phyloP scores from a whole-genome alignment of 768 basidiomycete species.

The Amanita subjunquillea region DNA sequence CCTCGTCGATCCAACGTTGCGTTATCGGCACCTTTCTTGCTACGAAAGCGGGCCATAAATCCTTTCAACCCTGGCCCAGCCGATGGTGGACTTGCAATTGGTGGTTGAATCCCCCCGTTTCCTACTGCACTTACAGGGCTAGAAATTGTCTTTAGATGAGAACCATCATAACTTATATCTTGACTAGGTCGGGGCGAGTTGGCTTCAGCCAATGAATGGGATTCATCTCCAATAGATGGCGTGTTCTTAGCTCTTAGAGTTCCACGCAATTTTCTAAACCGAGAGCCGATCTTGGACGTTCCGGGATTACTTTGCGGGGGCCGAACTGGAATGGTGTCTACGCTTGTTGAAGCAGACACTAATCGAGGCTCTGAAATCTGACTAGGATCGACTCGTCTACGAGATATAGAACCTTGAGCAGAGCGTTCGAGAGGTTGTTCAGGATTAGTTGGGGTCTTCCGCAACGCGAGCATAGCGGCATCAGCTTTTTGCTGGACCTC shows the following conservation, averaged over 20 bases:
- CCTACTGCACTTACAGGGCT: slow-evolving; percentile 39
- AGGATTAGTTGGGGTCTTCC: slow-evolving; percentile 32
- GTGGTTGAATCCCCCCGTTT: slow-evolving; percentile 39
- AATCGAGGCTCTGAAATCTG: slow-evolving; percentile 60
- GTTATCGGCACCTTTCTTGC: slow-evolving; percentile 27
- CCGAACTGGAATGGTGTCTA: slow-evolving; percentile 56
- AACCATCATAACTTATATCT: slow-evolving; percentile 30
- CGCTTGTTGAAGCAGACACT: slow-evolving; percentile 57
- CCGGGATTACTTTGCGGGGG: slow-evolving; percentile 36
- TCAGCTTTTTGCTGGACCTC: slow-evolving; percentile 63
- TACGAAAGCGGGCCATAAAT: slow-evolving; percentile 72
- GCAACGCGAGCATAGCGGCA: slow-evolving; percentile 53
- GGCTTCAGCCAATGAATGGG: background rate
- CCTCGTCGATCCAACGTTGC: slow-evolving; percentile 8
- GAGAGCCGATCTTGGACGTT: slow-evolving; percentile 54
- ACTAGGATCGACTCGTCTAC: slow-evolving; percentile 49
- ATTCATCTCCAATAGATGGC: slow-evolving; percentile 7
- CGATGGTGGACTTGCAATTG: slow-evolving; percentile 53
- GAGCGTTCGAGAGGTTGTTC: slow-evolving; percentile 2
- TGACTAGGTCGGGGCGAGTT: slow-evolving; percentile 24
- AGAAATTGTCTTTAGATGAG: slow-evolving; percentile 20
- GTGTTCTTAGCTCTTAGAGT: slow-evolving; percentile 46
- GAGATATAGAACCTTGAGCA: slow-evolving; percentile 26
- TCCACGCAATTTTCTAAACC: slow-evolving; percentile 64
- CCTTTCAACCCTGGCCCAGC: slow-evolving; percentile 68